Evolutionary conservation across 192 early-diverging fungal species (phyloP), one percentile per base, ranked within the genome.

Genomic region (Gonapodya sp.): DNA sequence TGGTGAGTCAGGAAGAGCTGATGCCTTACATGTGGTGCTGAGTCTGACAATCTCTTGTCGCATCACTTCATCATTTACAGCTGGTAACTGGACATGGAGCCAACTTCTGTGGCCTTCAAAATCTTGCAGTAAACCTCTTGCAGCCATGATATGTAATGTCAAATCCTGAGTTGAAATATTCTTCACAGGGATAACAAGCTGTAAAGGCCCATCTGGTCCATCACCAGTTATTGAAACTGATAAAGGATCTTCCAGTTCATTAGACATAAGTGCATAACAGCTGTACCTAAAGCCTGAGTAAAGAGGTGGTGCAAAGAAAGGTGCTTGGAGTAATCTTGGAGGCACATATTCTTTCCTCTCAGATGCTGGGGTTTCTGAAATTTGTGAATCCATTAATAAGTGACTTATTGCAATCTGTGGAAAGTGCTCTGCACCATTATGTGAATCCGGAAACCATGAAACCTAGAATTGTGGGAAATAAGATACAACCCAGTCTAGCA

Each of bases 111-210:
- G 8, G 46, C 18, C 75, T 8, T 77, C 75, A 34, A 88, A 74
- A 32, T 88, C 87, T 1, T 81, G 79, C 30, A 89, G 87, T 31
- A 88, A 80, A 37, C 80, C 84, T 35, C 80, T 77, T 73, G 87
- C 88, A 0, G 87, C 87, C 18, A 88, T 79, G 35, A 80, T 79
- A 81, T 88, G 87, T 8, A 64, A 8, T 64, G 46, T 64, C 46
- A 64, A 24, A 64, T 64, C 46, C 46, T 24, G 8, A 64, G 24
- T 16, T 64, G 46, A 16, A 24, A 16, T 64, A 64, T 64, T 24
- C 24, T 24, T 83, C 31, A 86, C 83, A 35, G 84, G 82, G 73
- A 87, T 80, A 36, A 82, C 84, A 35, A 89, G 78, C 46, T 89
- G 80, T 16, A 86, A 78, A 16, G 86, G 86, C 2, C 87, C 87